phyloP scores from a whole-genome alignment of 352 stramenopile species.

The Globisporangium rhizosaccharum region DNA sequence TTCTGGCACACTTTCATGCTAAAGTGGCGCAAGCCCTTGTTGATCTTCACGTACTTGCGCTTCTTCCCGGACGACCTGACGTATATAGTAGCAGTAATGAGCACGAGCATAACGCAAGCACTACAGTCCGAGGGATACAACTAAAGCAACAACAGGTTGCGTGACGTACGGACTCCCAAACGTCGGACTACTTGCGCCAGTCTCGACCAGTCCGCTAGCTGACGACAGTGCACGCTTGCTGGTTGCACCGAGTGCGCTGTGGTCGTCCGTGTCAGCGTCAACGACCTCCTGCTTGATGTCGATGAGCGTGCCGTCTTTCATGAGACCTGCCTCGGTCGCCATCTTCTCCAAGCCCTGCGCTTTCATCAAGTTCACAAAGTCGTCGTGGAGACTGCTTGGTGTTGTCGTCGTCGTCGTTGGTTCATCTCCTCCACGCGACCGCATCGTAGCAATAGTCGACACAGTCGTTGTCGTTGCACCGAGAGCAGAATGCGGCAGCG shows the following conservation, averaged over 20 bases:
- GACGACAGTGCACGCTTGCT: constrained; percentile 24
- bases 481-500: neutral
- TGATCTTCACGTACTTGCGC: constrained; percentile 80
- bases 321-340: constrained; percentile 64
- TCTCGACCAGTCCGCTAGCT: constrained; percentile 13
- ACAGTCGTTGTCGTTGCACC: neutral
- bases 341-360: constrained; percentile 79
- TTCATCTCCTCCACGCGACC: constrained; percentile 41
- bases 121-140: neutral
- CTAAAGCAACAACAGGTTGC: neutral
- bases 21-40: constrained; percentile 92
- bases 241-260: neutral
- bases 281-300: constrained; percentile 44
- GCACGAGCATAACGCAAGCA: constrained; percentile 5
- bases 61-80: constrained; percentile 63
- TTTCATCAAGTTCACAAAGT: constrained; percentile 87
- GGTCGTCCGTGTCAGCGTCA: neutral
- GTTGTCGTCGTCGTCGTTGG: constrained; percentile 30
- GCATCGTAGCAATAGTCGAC: neutral
- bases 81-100: neutral
- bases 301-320: constrained; percentile 69
- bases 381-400: constrained; percentile 75
- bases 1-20: constrained; percentile 96
- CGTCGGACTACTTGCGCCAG: constrained; percentile 28
- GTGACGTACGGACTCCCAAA: constrained; percentile 56